Conservation (phyloP, 805 yeast species). For the Tetrapisispora fleetii region DNA sequence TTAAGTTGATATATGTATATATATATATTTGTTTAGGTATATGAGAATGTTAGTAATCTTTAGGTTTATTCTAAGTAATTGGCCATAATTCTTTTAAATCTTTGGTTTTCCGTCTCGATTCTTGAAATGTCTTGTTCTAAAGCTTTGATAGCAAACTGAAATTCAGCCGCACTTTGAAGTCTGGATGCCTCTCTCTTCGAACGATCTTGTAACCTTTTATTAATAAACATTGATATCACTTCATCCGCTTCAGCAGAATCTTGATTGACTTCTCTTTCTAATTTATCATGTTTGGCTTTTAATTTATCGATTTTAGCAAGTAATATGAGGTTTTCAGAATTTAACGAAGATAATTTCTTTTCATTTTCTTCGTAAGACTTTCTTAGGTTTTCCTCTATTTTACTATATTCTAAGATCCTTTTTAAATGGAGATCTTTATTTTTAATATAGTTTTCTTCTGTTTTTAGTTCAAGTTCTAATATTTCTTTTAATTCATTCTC, state of each 20-base stretch:
- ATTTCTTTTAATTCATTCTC: conserved; percentile 15
- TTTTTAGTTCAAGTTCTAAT: conserved; percentile 10
- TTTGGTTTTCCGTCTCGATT: conserved; percentile 24
- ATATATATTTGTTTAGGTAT: neutral
- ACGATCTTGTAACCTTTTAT: conserved; percentile 16
- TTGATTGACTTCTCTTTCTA: conserved; percentile 20
- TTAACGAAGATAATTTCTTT: conserved; percentile 9
- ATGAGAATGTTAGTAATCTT: neutral
- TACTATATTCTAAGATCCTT: conserved; percentile 25
- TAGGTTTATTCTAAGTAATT: conserved; percentile 1
- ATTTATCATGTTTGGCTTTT: conserved; percentile 13
- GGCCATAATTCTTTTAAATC: conserved; percentile 12
- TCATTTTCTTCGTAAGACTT: conserved; percentile 8
- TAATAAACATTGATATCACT: conserved; percentile 16
- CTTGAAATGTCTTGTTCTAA: conserved; percentile 28
- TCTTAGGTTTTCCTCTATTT: conserved; percentile 15
- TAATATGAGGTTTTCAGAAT: conserved; percentile 18
- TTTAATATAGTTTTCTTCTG: conserved; percentile 30
- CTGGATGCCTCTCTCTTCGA: conserved; percentile 16
- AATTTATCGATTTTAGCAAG: conserved; percentile 16
- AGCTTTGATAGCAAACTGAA: conserved; percentile 24
- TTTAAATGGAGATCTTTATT: conserved; percentile 30
- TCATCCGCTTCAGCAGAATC: conserved; percentile 16
- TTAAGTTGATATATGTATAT: neutral
- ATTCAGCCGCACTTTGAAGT: conserved; percentile 22